Evolutionary conservation across 2,329 filamentous ascomycete genomes (phyloP), one percentile per base, ranked within the genome.

Genomic region (Aspergillus oerlinghausenensis): DNA sequence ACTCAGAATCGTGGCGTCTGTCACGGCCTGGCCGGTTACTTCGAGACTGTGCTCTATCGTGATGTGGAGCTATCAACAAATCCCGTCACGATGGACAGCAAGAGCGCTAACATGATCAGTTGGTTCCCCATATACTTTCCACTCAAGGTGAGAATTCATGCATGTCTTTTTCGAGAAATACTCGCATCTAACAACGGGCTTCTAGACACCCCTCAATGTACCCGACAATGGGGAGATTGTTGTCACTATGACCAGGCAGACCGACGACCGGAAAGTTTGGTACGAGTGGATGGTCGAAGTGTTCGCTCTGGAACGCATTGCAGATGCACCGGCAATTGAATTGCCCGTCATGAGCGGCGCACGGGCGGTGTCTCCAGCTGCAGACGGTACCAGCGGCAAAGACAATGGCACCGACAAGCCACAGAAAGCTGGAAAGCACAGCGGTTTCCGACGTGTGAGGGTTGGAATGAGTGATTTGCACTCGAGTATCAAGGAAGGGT

Each of bases 91-190:
- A 97, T 99, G 76, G 90, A 94, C 55, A 79, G 79, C 56, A 97
- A 97, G 83, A 96, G 92, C 80, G 89, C 88, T 70, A 92, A 95
- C 67, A 99, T 99, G 95, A 96, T 97, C 62, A 96, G 90, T 55
- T 99, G 94, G 94, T 99, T 99, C 72, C 94, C 94, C 1, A 97
- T 99, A 29, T 97, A 93, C 77, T 99, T 99, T 70, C 94, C 95
- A 0, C 77, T 99, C 14, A 96, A 94, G 85, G 92, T 92, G 79
- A 68, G 83, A 21, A 40, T 21, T 21, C 29, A 71, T 26, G 29
- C 29, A 71, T 51, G 23, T 25, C 5, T 38, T 35, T 17, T 35
- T 5, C 14, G 35, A 19, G 42, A 56, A 21, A 57, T n/a, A 49
- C n/a, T 1, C 14, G n/a, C 6, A 9, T 14, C 50, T 55, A 28